Conservation (phyloP, 306 rosid genomes). For the Comarum palustre region DNA sequence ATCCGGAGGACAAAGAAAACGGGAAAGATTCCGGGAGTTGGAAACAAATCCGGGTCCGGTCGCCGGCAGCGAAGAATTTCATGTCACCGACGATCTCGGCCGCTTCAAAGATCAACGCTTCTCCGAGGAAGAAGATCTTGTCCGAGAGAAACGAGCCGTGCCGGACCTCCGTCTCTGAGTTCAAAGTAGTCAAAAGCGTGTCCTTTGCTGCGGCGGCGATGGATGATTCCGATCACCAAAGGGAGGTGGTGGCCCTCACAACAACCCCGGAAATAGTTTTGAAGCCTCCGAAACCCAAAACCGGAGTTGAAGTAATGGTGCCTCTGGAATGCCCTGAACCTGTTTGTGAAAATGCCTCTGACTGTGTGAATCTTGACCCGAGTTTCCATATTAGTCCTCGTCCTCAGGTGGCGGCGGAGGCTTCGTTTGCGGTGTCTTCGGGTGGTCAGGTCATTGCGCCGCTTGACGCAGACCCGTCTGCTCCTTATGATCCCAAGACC, state of each 20-base stretch:
- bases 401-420: conserved; percentile 41
- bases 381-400: conserved; percentile 70
- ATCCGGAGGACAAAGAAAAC: conserved; percentile 72
- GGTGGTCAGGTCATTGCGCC: conserved; percentile 35
- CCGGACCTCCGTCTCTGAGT: conserved; percentile 34
- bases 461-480: conserved; percentile 57
- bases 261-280: conserved; percentile 11
- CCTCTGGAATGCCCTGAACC: conserved; percentile 18
- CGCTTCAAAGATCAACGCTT: conserved; percentile 51
- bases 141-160: conserved; percentile 59
- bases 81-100: conserved; percentile 94
- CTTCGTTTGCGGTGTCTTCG: conserved; percentile 15
- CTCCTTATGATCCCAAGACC: conserved; percentile 73
- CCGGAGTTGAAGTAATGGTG: neutral
- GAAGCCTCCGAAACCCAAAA: conserved; percentile 29
- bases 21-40: conserved; percentile 44
- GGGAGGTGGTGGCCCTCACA: conserved; percentile 32
- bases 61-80: conserved; percentile 69
- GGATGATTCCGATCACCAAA: conserved; percentile 24
- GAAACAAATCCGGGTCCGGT: conserved; percentile 45
- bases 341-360: conserved; percentile 22
- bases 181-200: conserved; percentile 35
- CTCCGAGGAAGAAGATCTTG: conserved; percentile 73
- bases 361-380: conserved; percentile 61
- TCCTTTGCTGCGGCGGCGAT: conserved; percentile 3